Evolutionary conservation across 768 basidiomycete genomes (phyloP), one percentile per base, ranked within the genome.

Genomic region (Leccinum incarnatum): DNA sequence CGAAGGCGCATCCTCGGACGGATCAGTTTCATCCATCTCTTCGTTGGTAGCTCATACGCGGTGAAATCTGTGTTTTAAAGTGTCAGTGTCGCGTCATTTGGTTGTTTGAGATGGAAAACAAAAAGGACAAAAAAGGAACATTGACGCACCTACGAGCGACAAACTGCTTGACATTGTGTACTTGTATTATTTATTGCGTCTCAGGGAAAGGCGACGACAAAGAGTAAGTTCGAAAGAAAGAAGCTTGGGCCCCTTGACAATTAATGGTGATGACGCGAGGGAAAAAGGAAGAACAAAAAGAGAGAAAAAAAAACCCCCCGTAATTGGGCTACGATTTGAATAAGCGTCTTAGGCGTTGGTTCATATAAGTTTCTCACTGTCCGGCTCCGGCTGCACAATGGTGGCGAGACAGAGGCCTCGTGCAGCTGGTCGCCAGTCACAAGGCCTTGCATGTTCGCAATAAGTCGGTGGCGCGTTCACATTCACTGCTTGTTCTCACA

Each of bases 1-100:
- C 69, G 66, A 32, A 69, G 57, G 1, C 68, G 69, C 56, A 69
- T 53, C 46, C 48, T 70, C 27, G 68, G 69, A 11, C 51, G 51
- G 49, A 70, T 27, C n/a, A 66, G 2, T 11, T 23, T 58, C 56
- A 68, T 52, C 62, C 64, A 64, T 48, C 52, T 66, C 23, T 58
- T 62, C 9, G 67, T 57, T 1, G 68, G 68, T 1, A 69, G 29
- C 5, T 68, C 69, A 40, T 51, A 62, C 27, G 69, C 69, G 47
- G 56, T 66, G 55, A 69, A 70, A 25, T 66, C 68, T 69, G 37
- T 19, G 37, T 40, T 42, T n/a, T 14, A 34, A 30, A 27, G 27
- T 2, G 25, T 19, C 23, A 4, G 19, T 49, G 10, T 55, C 49
- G 21, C 11, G 36, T 45, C 19, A 47, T 36, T 40, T 40, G 29